phyloP scores from a whole-genome alignment of 1,284 basidiomycete species.

The Agroathelia rolfsii region DNA sequence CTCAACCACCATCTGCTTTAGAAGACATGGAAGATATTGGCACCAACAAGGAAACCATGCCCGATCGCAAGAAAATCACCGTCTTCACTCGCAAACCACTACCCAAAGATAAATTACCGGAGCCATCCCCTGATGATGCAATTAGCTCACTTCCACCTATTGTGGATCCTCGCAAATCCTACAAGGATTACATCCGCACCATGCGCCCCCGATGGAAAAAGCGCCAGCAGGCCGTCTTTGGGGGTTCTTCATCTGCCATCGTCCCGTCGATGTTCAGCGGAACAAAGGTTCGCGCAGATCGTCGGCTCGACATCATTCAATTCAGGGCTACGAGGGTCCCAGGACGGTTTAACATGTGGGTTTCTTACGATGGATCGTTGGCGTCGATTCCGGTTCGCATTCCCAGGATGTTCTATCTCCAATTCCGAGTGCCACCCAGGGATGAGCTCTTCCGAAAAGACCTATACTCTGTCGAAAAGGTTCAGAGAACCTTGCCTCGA shows the following conservation, averaged over 20 bases:
- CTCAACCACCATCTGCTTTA: no score
- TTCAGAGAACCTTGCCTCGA: conserved; percentile 75
- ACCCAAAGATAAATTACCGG: conserved; percentile 29
- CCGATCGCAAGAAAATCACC: conserved; percentile 36
- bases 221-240: conserved; percentile 38
- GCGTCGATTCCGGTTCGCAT: conserved; percentile 77
- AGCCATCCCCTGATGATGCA: conserved; percentile 27
- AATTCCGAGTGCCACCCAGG: conserved; percentile 63
- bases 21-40: conserved; percentile 67
- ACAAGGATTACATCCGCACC: conserved; percentile 72
- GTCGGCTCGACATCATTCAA: conserved; percentile 91
- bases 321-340: conserved; percentile 70
- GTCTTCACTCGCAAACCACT: conserved; percentile 43
- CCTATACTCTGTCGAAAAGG: conserved; percentile 66
- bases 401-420: conserved; percentile 88
- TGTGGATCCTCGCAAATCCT: conserved; percentile 58
- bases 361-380: conserved; percentile 76
- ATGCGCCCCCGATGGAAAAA: conserved; percentile 79
- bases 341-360: conserved; percentile 87
- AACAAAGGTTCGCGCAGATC: conserved; percentile 53
- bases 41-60: conserved; percentile 15
- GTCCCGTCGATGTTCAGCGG: conserved; percentile 78
- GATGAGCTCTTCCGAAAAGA: conserved; percentile 57
- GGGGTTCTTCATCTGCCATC: conserved; percentile 26
- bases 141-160: conserved; percentile 23